Conservation (phyloP, 768 basidiomycete species). For the Pleurotus sapidus region DNA sequence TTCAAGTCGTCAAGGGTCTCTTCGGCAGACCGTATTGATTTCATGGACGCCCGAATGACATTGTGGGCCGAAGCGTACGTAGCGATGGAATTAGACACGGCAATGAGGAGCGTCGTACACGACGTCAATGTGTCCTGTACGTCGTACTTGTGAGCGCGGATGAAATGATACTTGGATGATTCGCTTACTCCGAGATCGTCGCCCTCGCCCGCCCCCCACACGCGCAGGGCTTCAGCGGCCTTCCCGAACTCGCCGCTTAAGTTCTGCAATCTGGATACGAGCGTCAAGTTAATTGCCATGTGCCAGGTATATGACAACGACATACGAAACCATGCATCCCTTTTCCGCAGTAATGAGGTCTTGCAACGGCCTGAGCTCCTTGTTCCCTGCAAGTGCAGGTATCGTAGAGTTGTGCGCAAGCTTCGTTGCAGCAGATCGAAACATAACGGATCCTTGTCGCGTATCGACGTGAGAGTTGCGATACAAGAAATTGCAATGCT, state of each 20-base stretch:
- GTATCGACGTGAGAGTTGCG: too few relatives aligned
- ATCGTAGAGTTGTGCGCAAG: constrained; percentile 89
- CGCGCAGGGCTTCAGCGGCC: too few relatives aligned
- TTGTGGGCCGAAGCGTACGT: constrained; percentile 72
- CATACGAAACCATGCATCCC: too few relatives aligned
- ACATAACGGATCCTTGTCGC: constrained; percentile 41
- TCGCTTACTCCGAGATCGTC: constrained; percentile 63
- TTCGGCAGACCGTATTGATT: constrained; percentile 79
- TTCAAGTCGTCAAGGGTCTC: constrained; percentile 79
- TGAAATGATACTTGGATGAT: constrained; percentile 3
- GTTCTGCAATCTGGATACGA: too few relatives aligned
- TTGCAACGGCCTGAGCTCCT: constrained; percentile 78
- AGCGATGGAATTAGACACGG: constrained; percentile 64
- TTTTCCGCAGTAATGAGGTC: too few relatives aligned
- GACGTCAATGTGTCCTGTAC: constrained; percentile 61
- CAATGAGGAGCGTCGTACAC: constrained; percentile 62
- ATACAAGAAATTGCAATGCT: too few relatives aligned
- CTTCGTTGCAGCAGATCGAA: constrained; percentile 74
- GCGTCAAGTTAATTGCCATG: too few relatives aligned
- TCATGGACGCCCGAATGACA: constrained; percentile 71
- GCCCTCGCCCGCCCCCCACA: too few relatives aligned
- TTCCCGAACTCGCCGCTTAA: too few relatives aligned
- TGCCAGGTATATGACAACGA: too few relatives aligned
- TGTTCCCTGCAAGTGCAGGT: constrained; percentile 65
- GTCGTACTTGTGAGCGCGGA: background rate